A percentile compares a stretch with the other conserved stretches of the same genome.
These are phyloP conservation scores for Oryza coarctata DNA, from an alignment of 176 grass and related monocot species.

Conservation along the genomic window DNA sequence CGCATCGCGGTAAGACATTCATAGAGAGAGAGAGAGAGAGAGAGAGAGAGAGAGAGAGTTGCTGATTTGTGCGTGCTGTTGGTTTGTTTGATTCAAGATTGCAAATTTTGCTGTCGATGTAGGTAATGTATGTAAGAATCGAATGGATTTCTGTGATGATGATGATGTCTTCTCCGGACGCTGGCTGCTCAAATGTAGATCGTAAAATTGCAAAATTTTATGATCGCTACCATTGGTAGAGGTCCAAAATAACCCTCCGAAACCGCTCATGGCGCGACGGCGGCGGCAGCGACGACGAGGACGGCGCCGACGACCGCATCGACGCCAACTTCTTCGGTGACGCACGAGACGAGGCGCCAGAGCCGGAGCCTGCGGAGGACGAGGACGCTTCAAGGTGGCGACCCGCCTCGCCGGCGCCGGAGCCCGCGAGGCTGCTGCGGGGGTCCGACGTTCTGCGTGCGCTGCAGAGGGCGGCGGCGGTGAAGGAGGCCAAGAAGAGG, in stretches of 20 bases:
- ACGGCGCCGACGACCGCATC: conserved; percentile 29
- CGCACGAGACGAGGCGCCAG: neutral
- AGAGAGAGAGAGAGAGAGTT: too few relatives aligned
- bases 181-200: too few relatives aligned
- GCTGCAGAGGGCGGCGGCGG: conserved; percentile 41
- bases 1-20: conserved; percentile 4
- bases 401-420: neutral
- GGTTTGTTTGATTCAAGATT: neutral
- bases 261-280: conserved; percentile 29
- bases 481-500: conserved; percentile 46
- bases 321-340: conserved; percentile 43
- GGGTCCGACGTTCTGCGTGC: conserved; percentile 56
- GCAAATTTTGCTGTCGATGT: conserved; percentile 1
- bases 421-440: conserved; percentile 24
- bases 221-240: too few relatives aligned
- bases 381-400: neutral
- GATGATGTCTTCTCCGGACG: neutral
- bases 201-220: too few relatives aligned
- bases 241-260: neutral
- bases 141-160: neutral
- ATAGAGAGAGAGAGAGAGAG: too few relatives aligned
- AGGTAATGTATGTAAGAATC: neutral
- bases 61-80: neutral
- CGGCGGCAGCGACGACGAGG: conserved; percentile 8
- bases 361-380: neutral